These are phyloP conservation scores for Canavalia gladiata DNA, from an alignment of 306 rosid genomes.

Conservation along the genomic window DNA sequence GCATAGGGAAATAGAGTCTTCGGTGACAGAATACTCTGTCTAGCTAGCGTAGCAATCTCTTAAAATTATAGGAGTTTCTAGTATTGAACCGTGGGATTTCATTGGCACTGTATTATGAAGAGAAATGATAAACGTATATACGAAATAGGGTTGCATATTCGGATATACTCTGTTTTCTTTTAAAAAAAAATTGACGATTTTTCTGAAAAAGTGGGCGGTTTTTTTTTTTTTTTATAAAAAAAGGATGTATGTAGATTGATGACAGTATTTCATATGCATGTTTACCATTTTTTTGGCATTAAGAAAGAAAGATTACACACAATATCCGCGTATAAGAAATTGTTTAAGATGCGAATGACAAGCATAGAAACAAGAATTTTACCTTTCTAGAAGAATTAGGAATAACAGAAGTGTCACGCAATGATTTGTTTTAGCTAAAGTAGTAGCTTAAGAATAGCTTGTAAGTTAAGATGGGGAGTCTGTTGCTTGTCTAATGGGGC, in stretches of 20 bases:
- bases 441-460: slow-evolving; percentile 17
- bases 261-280: too few relatives aligned
- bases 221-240: too few relatives aligned
- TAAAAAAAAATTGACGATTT: too few relatives aligned
- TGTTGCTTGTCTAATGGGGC: slow-evolving; percentile 54
- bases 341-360: slow-evolving; percentile 22
- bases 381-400: slow-evolving; percentile 58
- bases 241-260: too few relatives aligned
- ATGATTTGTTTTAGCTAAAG: slow-evolving; percentile 33
- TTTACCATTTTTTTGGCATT: background rate
- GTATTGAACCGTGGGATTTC: slow-evolving; percentile 31
- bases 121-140: too few relatives aligned
- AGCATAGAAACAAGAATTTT: slow-evolving; percentile 42
- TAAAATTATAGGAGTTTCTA: slow-evolving; percentile 9
- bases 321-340: slow-evolving; percentile 17
- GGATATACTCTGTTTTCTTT: too few relatives aligned
- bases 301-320: slow-evolving; percentile 31
- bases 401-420: slow-evolving; percentile 30
- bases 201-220: too few relatives aligned
- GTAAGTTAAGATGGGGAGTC: slow-evolving; percentile 56
- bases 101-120: background rate
- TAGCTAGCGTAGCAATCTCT: slow-evolving; percentile 8
- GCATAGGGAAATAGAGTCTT: slow-evolving; percentile 22
- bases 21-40: slow-evolving; percentile 37
- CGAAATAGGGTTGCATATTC: too few relatives aligned